phyloP scores from a whole-genome alignment of 495 filamentous ascomycete genomes.

The Aspergillus carlsbadensis region DNA sequence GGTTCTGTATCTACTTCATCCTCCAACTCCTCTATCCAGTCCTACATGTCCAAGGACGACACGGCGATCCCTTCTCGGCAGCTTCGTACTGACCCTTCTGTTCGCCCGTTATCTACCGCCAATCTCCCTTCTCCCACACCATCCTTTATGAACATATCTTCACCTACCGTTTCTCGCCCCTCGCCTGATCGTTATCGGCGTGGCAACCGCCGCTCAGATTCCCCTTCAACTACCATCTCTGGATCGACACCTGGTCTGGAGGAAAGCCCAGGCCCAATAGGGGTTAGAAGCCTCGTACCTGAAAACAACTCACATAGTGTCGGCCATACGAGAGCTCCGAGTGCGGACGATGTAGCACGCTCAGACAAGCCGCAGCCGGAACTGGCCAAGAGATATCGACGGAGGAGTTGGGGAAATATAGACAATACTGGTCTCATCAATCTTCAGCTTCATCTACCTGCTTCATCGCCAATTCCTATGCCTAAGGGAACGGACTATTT shows the following conservation, averaged over 20 bases:
- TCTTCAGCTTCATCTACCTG: constrained; percentile 38
- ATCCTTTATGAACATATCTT: constrained; percentile 43
- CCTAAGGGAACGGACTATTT: constrained; percentile 36
- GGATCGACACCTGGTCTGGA: constrained; percentile 20
- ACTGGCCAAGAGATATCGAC: constrained; percentile 71
- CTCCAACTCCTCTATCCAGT: constrained; percentile 42
- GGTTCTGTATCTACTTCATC: constrained; percentile 61
- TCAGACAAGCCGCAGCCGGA: constrained; percentile 51
- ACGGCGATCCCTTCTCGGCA: constrained; percentile 44
- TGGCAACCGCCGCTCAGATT: constrained; percentile 50
- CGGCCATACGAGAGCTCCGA: constrained; percentile 43
- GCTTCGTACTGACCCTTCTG: constrained; percentile 34
- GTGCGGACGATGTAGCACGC: constrained; percentile 54
- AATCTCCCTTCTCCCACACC: constrained; percentile 44
- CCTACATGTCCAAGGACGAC: constrained; percentile 49
- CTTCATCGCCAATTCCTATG: constrained; percentile 26
- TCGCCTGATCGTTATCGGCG: constrained; percentile 69
- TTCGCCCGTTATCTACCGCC: constrained; percentile 52
- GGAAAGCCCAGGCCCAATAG: constrained; percentile 18
- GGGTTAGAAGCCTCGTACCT: constrained; percentile 6
- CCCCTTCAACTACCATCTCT: constrained; percentile 38
- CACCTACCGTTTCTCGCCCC: constrained; percentile 53
- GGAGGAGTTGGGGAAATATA: constrained; percentile 79
- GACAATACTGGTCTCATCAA: constrained; percentile 55
- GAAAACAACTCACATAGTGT: constrained; percentile 15